phyloP scores from a whole-genome alignment of 495 filamentous ascomycete genomes.

The Penicillium cinerascens region DNA sequence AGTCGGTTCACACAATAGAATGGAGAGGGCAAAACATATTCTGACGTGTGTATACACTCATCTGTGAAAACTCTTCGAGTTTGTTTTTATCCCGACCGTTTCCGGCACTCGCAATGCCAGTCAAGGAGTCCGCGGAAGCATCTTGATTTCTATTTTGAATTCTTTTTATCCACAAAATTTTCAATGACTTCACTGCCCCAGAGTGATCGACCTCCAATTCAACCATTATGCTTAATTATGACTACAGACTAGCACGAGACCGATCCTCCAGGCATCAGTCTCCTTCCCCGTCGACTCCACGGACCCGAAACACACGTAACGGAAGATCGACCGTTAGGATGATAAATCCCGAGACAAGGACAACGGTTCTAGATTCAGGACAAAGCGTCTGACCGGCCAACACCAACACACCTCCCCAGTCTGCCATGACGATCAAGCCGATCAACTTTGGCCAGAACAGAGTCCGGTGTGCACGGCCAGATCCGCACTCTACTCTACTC shows the following conservation, averaged over 20 bases:
- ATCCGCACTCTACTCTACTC: background rate
- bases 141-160: background rate
- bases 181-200: background rate
- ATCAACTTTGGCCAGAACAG: background rate
- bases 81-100: background rate
- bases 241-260: too few species aligned
- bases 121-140: background rate
- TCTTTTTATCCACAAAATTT: background rate
- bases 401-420: background rate
- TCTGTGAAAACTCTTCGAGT: background rate
- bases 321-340: conserved; percentile 19
- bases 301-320: conserved; percentile 15
- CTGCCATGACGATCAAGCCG: conserved; percentile 1
- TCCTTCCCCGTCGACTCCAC: background rate
- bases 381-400: background rate
- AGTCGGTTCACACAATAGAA: background rate
- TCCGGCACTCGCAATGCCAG: background rate
- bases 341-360: background rate
- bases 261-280: background rate
- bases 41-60: conserved; percentile 1
- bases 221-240: too few species aligned
- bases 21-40: background rate
- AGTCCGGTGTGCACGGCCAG: background rate
- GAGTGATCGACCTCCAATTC: background rate
- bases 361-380: background rate